These are phyloP conservation scores for Mucor piriformis DNA, from an alignment of 371 early-diverging fungal genomes.

Conservation along the genomic window DNA sequence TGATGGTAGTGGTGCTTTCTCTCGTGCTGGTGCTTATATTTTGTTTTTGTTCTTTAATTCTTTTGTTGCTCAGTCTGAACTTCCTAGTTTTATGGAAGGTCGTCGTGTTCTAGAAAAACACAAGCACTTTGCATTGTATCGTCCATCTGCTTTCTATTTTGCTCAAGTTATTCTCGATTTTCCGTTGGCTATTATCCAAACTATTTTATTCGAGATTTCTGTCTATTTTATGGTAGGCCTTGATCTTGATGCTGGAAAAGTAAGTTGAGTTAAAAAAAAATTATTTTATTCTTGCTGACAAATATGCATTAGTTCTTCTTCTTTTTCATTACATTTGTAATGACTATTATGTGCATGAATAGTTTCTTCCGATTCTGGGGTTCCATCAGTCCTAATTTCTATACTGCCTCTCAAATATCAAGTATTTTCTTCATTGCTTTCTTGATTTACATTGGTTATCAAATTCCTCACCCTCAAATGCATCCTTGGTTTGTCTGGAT, in stretches of 20 bases:
- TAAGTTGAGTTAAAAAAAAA: conserved; percentile 24
- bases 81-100: conserved; percentile 60
- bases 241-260: conserved; percentile 51
- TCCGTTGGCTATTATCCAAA: conserved; percentile 52
- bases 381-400: conserved; percentile 53
- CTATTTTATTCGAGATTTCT: conserved; percentile 35
- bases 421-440: conserved; percentile 59
- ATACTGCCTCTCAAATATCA: conserved; percentile 57
- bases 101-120: conserved; percentile 71
- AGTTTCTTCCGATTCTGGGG: conserved; percentile 48
- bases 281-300: too few relatives aligned
- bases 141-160: conserved; percentile 64
- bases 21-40: conserved; percentile 73
- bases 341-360: conserved; percentile 56
- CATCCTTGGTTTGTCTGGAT: conserved; percentile 75
- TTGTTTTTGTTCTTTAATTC: conserved; percentile 63
- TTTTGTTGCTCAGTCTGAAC: conserved; percentile 60
- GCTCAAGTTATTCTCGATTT: conserved; percentile 57
- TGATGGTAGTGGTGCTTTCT: conserved; percentile 63
- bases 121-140: conserved; percentile 68
- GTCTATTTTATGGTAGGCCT: conserved; percentile 66
- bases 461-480: conserved; percentile 62
- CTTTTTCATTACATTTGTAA: conserved; percentile 49
- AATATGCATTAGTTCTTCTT: conserved; percentile 36
- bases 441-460: conserved; percentile 66